Conservation (phyloP, 352 stramenopile genomes). For the Peronospora farinosa region DNA sequence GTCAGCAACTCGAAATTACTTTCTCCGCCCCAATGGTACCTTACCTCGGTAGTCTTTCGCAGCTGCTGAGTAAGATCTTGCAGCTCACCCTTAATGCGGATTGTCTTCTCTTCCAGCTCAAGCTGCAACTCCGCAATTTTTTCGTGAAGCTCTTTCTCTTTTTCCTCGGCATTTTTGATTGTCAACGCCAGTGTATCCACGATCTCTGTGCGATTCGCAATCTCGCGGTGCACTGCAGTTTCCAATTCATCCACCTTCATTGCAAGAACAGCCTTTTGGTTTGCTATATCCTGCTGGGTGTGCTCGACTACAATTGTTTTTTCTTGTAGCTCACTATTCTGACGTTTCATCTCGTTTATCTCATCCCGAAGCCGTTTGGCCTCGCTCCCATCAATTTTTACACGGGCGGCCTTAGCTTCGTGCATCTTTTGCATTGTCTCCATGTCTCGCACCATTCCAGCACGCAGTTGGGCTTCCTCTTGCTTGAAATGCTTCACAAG, state of each 20-base stretch:
- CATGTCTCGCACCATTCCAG: slow-evolving; percentile 50
- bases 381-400: slow-evolving; percentile 63
- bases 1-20: not conserved
- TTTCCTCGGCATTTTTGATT: slow-evolving; percentile 48
- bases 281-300: slow-evolving; percentile 26
- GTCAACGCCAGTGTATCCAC: slow-evolving; percentile 65
- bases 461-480: slow-evolving; percentile 55
- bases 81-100: slow-evolving; percentile 54
- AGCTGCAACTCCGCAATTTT: slow-evolving; percentile 42
- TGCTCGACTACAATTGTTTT: slow-evolving; percentile 45
- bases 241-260: slow-evolving; percentile 53
- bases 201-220: slow-evolving; percentile 58
- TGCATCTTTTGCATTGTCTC: slow-evolving; percentile 70
- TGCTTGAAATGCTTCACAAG: slow-evolving; percentile 62
- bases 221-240: slow-evolving; percentile 45
- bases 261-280: slow-evolving; percentile 34
- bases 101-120: slow-evolving; percentile 60
- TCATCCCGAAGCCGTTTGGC: slow-evolving; percentile 47
- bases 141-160: slow-evolving; percentile 39
- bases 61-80: slow-evolving; percentile 46
- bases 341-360: slow-evolving; percentile 25
- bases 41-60: slow-evolving; percentile 62
- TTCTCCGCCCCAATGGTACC: not conserved
- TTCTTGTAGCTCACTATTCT: slow-evolving; percentile 41
- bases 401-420: slow-evolving; percentile 42